A percentile compares a stretch with the other conserved stretches of the same genome.
Conservation (phyloP, 768 basidiomycete genomes). For the Rhodotorula diobovata region DNA sequence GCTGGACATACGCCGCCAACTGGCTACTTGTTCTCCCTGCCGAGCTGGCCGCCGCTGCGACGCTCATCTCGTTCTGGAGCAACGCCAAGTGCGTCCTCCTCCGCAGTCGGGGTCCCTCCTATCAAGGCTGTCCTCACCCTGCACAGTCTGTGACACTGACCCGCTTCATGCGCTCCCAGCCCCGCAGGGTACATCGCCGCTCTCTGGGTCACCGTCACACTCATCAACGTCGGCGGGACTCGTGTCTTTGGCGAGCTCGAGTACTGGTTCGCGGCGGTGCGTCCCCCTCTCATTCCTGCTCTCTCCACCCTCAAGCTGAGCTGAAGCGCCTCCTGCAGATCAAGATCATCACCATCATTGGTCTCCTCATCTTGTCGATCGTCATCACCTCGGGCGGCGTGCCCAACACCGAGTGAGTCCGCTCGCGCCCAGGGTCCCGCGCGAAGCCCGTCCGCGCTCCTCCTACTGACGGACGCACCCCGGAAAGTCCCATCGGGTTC, state of each 20-base stretch:
- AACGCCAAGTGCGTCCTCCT: constrained; percentile 43
- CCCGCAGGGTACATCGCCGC: constrained; percentile 46
- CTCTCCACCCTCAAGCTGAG: no score
- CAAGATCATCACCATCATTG: constrained; percentile 34
- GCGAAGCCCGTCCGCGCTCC: not conserved
- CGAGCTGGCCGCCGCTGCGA: constrained; percentile 67
- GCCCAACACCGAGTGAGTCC: not conserved
- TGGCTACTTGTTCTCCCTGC: constrained; percentile 60
- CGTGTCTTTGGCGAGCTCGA: constrained; percentile 49
- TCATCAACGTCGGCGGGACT: constrained; percentile 45
- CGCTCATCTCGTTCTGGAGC: constrained; percentile 71
- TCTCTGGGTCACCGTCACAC: constrained; percentile 43
- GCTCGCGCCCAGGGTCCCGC: no score
- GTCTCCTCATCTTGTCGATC: constrained; percentile 35
- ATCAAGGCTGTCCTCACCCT: no score
- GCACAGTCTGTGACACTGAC: constrained; percentile 52
- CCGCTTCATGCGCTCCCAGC: constrained; percentile 39
- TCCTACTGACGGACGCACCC: not conserved
- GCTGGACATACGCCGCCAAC: constrained; percentile 51
- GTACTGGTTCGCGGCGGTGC: constrained; percentile 46
- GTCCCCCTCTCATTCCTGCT: not conserved
- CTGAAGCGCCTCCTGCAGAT: not conserved
- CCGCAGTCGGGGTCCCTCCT: no score
- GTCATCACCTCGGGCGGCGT: constrained; percentile 35
- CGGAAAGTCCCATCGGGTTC: constrained; percentile 43